Evolutionary conservation across 106 monocot genomes (phyloP), one percentile per base, ranked within the genome.

Genomic region (Xerophyta viscosa): DNA sequence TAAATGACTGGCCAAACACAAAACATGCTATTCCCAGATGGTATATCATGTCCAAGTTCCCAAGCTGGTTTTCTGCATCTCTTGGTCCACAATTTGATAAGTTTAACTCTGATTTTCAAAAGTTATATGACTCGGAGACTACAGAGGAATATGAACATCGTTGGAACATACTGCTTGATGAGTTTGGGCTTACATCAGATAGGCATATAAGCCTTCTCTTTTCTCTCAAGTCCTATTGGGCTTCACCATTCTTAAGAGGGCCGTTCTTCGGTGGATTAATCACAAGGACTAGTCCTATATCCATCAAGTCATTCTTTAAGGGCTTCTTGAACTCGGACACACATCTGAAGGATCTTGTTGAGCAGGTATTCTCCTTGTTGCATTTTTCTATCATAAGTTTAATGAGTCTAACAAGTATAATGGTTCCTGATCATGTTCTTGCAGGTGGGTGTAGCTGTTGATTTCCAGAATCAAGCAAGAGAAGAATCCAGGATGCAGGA

Each of bases 381-480:
- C 26, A 0, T 29, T 11, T 13, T 41, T 27, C 6, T 41, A 20
- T 29, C 13, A 18, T 28, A 39, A 39, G 13, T 39, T 11, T 6
- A 12, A 8, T 13, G 20, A 10, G 2, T 28, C 18, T 27, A 33
- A 0, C 54, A 10, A n/a, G 15, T 28, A 29, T 11, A 22, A 4
- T n/a, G 24, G 18, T 46, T 11, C 20, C 13, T 19, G 8, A 17
- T 46, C 17, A 46, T 46, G 58, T 54, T 48, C 41, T 41, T 69
- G 29, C 41, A 90, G 90, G 90, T 90, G 44, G 77, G 77, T 43
- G 58, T 84, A 41, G 90, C 84, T 11, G 80, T 84, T 54, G 90
- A 84, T 68, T 84, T 84, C 51, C 80, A 80, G 60, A 80, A 74
- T 66, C 90, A 90, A 68, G 83, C 84, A 56, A 71, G 70, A 27